Base-by-base conservation (phyloP, 495 filamentous ascomycete genomes). In the Aspergillus mulundensis region DNA sequence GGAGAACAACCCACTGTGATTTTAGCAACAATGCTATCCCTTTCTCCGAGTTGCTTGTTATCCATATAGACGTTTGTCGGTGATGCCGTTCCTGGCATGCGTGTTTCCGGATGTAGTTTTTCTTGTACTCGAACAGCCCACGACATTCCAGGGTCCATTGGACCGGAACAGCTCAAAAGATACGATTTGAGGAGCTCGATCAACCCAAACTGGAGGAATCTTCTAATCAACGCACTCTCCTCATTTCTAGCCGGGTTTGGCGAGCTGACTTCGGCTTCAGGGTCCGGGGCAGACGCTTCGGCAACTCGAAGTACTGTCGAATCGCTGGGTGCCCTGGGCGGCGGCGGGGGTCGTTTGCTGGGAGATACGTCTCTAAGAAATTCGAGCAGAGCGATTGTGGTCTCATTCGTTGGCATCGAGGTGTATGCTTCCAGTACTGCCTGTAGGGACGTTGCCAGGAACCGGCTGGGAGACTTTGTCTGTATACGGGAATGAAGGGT, bases 391-490 rank as follows among this genome's bases (percentile, higher is more conserved):
- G 88, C 83, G 0, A 85, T 75, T 1, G 90, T 91, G 60, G 87
- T 84, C 65, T 88, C 86, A 24, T 82, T 79, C 28, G 73, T 77
- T 11, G 72, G 71, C 67, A 81, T 71, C 7, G 66, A 55, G 34
- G 80, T 78, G 67, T 91, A 95, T 5, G 87, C 81, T 30, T 81
- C 77, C 16, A 89, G 74, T 11, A 90, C 82, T 12, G 90, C 88
- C 56, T 89, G 86, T 15, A 97, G 80, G 28, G 90, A 90, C 1
- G 89, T 89, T n/a, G 89, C 89, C 28, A 98, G 78, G 69, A 98
- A 98, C 16, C 92, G 87, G 53, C 90, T 95, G 2, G 94, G 94
- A 53, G 87, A 87, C 71, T 91, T 93, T 3, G 94, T 94, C 67
- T 88, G 85, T 67, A 98, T 92, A 41, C 94, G 85, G 15, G 80